Base-by-base conservation (phyloP, 2,329 filamentous ascomycete genomes). In the Neofusicoccum sp. region DNA sequence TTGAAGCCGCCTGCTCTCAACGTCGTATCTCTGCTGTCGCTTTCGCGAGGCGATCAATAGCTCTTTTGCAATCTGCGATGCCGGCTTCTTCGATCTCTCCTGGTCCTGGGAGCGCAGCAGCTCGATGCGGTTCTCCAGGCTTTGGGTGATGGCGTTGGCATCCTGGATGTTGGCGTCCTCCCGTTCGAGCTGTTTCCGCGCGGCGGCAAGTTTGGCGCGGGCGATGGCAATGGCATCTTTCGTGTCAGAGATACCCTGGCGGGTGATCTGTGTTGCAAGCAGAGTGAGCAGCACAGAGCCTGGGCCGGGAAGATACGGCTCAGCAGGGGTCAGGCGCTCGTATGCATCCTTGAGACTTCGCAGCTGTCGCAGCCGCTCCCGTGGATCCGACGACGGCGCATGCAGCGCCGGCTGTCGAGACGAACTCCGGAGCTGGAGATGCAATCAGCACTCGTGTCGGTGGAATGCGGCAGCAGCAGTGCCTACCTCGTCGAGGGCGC, bases 251-350 rank as follows among this genome's bases (percentile, higher is more conserved):
- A 90, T 84, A 14, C 87, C 87, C 63, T 84, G 81, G 64, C 88
- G 83, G 2, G 89, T 87, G 69, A 85, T 87, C 58, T 89, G 87
- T 61, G 92, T 77, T 5, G 91, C 90, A 44, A 95, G 73, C 4
- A 96, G 80, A 6, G 88, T 86, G 3, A 91, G 90, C 6, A 95
- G 76, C 5, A 88, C 81, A 22, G 91, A 94, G 56, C 84, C 85
- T 8, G 54, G 29, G 29, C 83, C 80, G 2, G 91, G 91, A 28
- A 94, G 78, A 68, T 87, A 86, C 7, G 89, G 88, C 58, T 87
- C 83, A 12, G 83, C 81, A 47, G 84, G 78, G 11, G 86, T 83
- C 50, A 92, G 78, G 14, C 84, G 82, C 59, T 86, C 83, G 69
- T 93, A 92, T 3, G 89, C 90, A 56, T 81, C 78, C 68, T 85